Evolutionary conservation across 2,329 filamentous ascomycete species (phyloP).

Genomic region (Neopestalotiopsis sp.): DNA sequence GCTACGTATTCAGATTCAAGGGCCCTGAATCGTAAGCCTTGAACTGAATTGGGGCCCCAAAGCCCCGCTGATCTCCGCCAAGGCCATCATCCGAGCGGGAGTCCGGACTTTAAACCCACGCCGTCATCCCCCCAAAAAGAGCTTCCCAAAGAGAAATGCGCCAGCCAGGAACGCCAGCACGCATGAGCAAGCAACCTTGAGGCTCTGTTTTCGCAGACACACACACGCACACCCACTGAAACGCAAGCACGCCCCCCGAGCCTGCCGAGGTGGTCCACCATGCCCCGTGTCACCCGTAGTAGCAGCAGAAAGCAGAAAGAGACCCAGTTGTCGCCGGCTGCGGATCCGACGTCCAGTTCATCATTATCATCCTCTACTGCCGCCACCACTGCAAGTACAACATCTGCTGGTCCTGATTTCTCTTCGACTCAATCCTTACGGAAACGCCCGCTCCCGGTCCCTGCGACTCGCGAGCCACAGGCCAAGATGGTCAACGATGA

Average conservation of each 20-base stretch:
- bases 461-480: not conserved
- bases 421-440: not conserved
- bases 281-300: conserved; percentile 8
- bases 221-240: not conserved
- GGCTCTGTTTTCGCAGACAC: not conserved
- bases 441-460: conserved; percentile 1
- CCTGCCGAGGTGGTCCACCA: conserved; percentile 15
- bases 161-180: not conserved
- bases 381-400: not conserved
- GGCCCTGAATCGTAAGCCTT: no score
- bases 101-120: not conserved
- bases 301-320: not conserved
- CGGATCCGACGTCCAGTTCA: not conserved
- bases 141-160: not conserved
- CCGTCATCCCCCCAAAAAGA: not conserved
- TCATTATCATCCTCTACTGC: not conserved
- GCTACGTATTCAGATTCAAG: no score
- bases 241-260: not conserved
- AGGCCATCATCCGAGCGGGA: not conserved
- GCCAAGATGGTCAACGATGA: conserved; percentile 13
- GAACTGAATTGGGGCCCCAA: not conserved
- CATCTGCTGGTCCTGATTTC: not conserved
- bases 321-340: not conserved
- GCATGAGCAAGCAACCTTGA: not conserved
- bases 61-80: not conserved